Base-by-base conservation (phyloP, 2,329 filamentous ascomycete species). In the Cytospora schulzeri region DNA sequence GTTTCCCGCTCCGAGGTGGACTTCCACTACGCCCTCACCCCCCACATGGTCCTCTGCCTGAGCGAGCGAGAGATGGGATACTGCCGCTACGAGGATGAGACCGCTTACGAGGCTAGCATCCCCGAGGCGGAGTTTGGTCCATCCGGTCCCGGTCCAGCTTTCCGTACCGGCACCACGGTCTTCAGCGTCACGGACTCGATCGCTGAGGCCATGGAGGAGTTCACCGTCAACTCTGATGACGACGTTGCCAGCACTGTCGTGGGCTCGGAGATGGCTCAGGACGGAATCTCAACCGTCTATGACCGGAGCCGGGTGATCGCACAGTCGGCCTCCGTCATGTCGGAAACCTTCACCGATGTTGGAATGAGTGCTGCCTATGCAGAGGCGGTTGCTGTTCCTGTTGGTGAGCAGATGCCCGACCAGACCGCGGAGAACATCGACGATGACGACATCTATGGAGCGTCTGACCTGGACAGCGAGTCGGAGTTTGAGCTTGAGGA, bases 1-100 rank as follows among this genome's bases (percentile, higher is more conserved):
- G 12, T 69, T 2, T 70, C 69, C 1, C 66, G 68, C 11, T 41
- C 67, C 14, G 55, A 48, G 11, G 11, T 24, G 29, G 73, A 75
- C 4, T 69, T 76, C 15, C 74, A 78, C 1, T 71, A 78, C 29
- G 71, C 71, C 17, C 67, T 78, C 3, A 80, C 77, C 0, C 73
- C 75, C 3, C 80, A 85, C 68, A 67, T 85, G 28, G 73, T 88
- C 0, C 78, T 88, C 0, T 80, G 78, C 6, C 78, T 91, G 1
- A 75, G 76, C 0, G 79, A 85, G 4, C 76, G 83, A 2, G 88
- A 91, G 74, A 81, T 85, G 68, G 83, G 83, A 63, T 90, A 82
- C 67, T 77, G 91, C 3, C 88, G 88, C 0, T 76, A 90, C 4
- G 62, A 60, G 41, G 62, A 67, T 38, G 64, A 64, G 29, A 29